Evolutionary conservation across 352 stramenopile genomes (phyloP).

Genomic region (Plasmopara muralis): DNA sequence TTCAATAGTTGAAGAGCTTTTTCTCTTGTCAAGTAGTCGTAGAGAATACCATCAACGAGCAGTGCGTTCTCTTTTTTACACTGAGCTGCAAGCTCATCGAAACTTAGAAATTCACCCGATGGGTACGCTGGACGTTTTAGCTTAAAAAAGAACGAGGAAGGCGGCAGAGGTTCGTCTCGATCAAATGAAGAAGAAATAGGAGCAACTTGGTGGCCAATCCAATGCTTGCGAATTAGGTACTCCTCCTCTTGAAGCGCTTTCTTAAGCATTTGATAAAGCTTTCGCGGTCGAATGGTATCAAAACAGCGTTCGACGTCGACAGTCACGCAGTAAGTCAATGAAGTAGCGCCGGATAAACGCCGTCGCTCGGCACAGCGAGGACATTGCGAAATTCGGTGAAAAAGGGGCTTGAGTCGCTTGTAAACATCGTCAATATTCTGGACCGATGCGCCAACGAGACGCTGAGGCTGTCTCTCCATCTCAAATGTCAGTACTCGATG

Average conservation of each 20-base stretch:
- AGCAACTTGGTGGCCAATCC: slow-evolving; percentile 47
- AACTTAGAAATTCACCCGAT: slow-evolving; percentile 44
- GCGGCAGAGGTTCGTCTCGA: slow-evolving; percentile 2
- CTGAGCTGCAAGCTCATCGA: slow-evolving; percentile 40
- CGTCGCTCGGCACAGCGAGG: slow-evolving; percentile 21
- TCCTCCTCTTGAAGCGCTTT: slow-evolving; percentile 57
- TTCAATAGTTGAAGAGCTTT: slow-evolving; percentile 50
- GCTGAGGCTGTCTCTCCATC: slow-evolving; percentile 41
- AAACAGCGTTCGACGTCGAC: slow-evolving; percentile 81
- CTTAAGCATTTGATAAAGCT: slow-evolving; percentile 61
- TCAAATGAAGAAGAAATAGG: slow-evolving; percentile 10
- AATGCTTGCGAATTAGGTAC: slow-evolving; percentile 72
- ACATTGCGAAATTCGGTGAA: slow-evolving; percentile 30
- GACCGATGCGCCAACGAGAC: slow-evolving; percentile 49
- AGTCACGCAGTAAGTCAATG: slow-evolving; percentile 47
- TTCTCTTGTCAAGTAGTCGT: slow-evolving; percentile 55
- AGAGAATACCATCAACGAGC: slow-evolving; percentile 71
- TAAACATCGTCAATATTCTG: slow-evolving; percentile 68
- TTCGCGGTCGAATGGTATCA: slow-evolving; percentile 63
- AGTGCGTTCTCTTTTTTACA: slow-evolving; percentile 41
- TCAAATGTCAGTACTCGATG: slow-evolving; percentile 61
- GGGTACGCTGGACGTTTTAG: slow-evolving; percentile 47
- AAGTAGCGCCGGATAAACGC: slow-evolving; percentile 1
- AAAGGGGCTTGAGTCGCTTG: slow-evolving; percentile 38
- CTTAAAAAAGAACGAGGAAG: slow-evolving; percentile 43